Evolutionary conservation across 306 rosid genomes (phyloP).

Genomic region (Begonia loranthoides): DNA sequence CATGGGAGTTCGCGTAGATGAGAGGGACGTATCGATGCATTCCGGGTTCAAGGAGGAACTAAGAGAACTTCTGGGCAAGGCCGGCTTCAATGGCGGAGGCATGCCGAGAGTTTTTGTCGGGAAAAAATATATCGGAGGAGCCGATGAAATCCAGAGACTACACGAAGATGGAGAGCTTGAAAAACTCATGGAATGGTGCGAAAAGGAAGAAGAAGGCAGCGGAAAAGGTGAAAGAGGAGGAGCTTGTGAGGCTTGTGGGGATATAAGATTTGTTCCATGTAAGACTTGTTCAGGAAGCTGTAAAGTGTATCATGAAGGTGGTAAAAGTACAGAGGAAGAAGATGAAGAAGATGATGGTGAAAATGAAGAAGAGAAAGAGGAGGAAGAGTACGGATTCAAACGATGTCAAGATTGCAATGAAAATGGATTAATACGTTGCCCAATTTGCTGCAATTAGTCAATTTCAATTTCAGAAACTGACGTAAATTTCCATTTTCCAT

Average conservation of each 20-base stretch:
- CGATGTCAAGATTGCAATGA: constrained; percentile 88
- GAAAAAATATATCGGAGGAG: constrained; percentile 58
- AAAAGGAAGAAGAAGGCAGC: constrained; percentile 20
- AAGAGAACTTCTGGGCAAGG: constrained; percentile 35
- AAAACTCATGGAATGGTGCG: constrained; percentile 46
- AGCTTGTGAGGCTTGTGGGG: constrained; percentile 82
- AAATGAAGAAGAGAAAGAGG: constrained; percentile 14
- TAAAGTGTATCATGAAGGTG: constrained; percentile 51
- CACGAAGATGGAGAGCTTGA: constrained; percentile 76
- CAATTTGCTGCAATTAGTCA: constrained; percentile 44
- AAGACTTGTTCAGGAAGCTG: constrained; percentile 84
- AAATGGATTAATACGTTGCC: constrained; percentile 74
- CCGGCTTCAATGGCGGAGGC: constrained; percentile 28
- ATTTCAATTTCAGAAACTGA: too few species aligned
- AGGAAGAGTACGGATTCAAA: constrained; percentile 42
- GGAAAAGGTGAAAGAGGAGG: constrained; percentile 14
- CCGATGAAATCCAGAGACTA: constrained; percentile 49
- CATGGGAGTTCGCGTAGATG: constrained; percentile 47
- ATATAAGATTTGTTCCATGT: constrained; percentile 85
- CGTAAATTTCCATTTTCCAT: not conserved
- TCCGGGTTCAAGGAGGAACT: constrained; percentile 75
- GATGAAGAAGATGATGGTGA: constrained; percentile 7
- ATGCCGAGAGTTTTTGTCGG: constrained; percentile 73
- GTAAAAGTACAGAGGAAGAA: constrained; percentile 14
- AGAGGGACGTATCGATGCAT: constrained; percentile 90